Conservation (phyloP, 129 eudicot genomes). For the Daucus carota region DNA sequence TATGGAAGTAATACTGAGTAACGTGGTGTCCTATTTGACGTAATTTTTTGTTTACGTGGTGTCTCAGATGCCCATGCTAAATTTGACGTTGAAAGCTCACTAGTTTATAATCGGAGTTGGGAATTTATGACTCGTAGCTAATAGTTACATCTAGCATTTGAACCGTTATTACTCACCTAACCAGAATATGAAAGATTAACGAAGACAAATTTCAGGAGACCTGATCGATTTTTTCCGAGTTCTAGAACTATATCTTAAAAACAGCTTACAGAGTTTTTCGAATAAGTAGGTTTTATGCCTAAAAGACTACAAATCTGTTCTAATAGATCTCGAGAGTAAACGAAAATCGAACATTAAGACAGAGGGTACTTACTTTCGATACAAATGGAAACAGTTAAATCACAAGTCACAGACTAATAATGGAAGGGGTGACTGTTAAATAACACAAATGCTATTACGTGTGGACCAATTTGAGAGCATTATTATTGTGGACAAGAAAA, state of each 20-base stretch:
- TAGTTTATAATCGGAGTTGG: no score
- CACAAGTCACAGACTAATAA: neutral
- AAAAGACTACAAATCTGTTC: no score
- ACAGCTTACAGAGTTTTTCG: neutral
- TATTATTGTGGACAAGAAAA: slow-evolving; percentile 2
- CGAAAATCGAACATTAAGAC: no score
- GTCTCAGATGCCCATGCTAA: no score
- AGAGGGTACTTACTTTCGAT: no score
- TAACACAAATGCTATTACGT: neutral
- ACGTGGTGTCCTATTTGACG: neutral
- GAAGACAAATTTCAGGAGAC: no score
- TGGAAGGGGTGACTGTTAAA: neutral
- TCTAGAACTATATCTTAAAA: no score
- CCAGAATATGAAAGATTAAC: neutral
- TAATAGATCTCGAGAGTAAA: no score
- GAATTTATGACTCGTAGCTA: no score
- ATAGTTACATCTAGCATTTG: neutral
- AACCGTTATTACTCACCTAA: neutral
- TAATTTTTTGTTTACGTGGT: neutral
- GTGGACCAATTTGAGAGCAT: neutral
- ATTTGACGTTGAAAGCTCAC: neutral
- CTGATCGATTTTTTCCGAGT: no score
- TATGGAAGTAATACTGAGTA: neutral
- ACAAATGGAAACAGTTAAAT: neutral
- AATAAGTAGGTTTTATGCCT: no score